Base-by-base conservation (phyloP, 495 filamentous ascomycete genomes). In the Cercophora scortea region DNA sequence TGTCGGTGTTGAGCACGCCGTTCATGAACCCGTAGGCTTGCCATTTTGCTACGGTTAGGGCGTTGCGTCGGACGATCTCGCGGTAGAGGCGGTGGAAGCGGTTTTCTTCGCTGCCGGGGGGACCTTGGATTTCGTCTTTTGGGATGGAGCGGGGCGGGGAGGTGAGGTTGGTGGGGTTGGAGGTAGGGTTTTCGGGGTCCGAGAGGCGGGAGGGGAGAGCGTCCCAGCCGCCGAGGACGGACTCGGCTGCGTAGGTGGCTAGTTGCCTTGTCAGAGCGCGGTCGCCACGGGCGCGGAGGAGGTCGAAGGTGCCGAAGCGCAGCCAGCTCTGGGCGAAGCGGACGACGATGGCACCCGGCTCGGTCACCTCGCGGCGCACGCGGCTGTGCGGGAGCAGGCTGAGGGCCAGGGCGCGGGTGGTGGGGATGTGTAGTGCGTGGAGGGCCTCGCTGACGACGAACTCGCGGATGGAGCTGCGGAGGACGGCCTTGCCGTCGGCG, bases 11-110 rank as follows among this genome's bases (percentile, higher is more conserved):
- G 34, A 98, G 73, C 17, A 98, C 93, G 15, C 93, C 93, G 62
- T 98, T 98, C 79, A 92, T 96, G 70, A 98, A 98, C 11, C 87
- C 93, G 69, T 95, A 96, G 17, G 88, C 88, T 69, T 98, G 93
- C 93, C 93, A 98, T 50, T 83, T 80, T 10, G 93, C 93, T 1
- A 96, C 91, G 0, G 88, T 95, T 40, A 81, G 76, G 0, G 93
- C 93, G 61, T 96, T 98, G 43, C 87, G 80, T 1, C 88, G 84
- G 13, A 82, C 82, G 46, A 98, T 86, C 59, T 94, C 90, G 46
- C 93, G 81, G 66, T 95, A 98, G 8, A 97, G 76, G 10, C 89
- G 78, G 4, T 85, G 77, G 66, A 89, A 98, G 35, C 92, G 80
- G 61, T 97, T 98, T 60, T 95, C 86, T 55, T 84, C 81, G 3